A percentile compares a stretch with the other conserved stretches of the same genome.
Conservation (phyloP, 352 stramenopile species). For the Globisporangium splendens region DNA sequence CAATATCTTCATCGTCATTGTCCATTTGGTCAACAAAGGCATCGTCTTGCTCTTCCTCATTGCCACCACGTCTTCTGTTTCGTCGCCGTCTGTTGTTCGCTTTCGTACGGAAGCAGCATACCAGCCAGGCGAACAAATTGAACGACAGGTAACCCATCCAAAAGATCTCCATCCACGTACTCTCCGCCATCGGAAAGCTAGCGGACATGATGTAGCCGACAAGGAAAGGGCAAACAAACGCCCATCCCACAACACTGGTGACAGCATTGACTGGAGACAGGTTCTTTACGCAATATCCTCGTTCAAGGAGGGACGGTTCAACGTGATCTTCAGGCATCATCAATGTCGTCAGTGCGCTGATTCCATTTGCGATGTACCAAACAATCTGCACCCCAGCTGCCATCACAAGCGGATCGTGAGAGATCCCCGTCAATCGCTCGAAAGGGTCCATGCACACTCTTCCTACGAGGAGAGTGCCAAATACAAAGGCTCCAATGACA, state of each 20-base stretch:
- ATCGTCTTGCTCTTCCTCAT: conserved; percentile 10
- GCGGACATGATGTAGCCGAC: conserved; percentile 58
- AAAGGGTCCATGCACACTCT: conserved; percentile 65
- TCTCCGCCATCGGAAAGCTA: conserved; percentile 44
- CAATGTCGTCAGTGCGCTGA: conserved; percentile 58
- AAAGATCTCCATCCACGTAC: conserved; percentile 58
- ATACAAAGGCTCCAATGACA: conserved; percentile 56
- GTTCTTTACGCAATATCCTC: conserved; percentile 73
- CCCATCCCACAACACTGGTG: conserved; percentile 56
- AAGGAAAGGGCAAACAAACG: conserved; percentile 63
- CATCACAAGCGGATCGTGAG: conserved; percentile 72
- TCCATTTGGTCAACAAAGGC: conserved; percentile 19
- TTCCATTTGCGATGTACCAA: conserved; percentile 68
- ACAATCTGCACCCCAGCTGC: conserved; percentile 69
- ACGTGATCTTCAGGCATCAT: conserved; percentile 60
- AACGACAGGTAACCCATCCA: conserved; percentile 74
- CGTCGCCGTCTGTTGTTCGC: conserved; percentile 33
- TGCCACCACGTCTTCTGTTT: conserved; percentile 23
- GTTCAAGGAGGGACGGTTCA: conserved; percentile 44
- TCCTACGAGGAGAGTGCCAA: conserved; percentile 68
- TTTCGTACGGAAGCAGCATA: conserved; percentile 69
- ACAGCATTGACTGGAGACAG: conserved; percentile 52
- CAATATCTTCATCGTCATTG: conserved; percentile 32
- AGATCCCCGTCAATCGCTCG: conserved; percentile 64
- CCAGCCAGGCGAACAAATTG: conserved; percentile 67